Conservation (phyloP, 129 eudicot species). For the Tanacetum coccineum region DNA sequence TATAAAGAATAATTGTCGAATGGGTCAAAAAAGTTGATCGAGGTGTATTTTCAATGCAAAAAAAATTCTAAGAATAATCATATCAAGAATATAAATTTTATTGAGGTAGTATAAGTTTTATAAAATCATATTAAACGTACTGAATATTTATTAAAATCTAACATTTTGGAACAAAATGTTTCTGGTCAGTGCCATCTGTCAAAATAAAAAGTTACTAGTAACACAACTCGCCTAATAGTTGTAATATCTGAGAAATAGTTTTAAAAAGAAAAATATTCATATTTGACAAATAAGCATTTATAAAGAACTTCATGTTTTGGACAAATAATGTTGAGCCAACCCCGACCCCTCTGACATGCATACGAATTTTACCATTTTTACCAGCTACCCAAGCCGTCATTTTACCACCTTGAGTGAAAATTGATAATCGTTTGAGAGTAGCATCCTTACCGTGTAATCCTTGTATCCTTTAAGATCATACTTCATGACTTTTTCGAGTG, state of each 20-base stretch:
- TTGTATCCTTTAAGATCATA: slow-evolving; percentile 31
- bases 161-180: too few relatives aligned
- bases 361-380: not conserved
- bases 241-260: too few relatives aligned
- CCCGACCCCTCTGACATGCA: not conserved
- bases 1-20: not conserved
- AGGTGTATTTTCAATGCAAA: not conserved
- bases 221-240: too few relatives aligned
- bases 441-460: slow-evolving; percentile 37
- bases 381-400: not conserved
- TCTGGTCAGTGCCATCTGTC: too few relatives aligned
- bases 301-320: not conserved
- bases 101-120: too few relatives aligned
- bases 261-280: too few relatives aligned
- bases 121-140: too few relatives aligned
- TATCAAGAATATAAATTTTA: too few relatives aligned
- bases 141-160: too few relatives aligned
- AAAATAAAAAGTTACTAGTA: too few relatives aligned
- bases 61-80: too few relatives aligned
- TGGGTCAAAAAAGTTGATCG: not conserved
- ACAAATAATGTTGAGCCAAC: not conserved
- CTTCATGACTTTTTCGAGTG: slow-evolving; percentile 32
- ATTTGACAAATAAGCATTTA: too few relatives aligned
- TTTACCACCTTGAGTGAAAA: not conserved
- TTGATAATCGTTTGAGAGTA: slow-evolving; percentile 1